Evolutionary conservation across 345 rosid genomes (phyloP), one percentile per base, ranked within the genome.

Genomic region (Syzygium aromaticum): DNA sequence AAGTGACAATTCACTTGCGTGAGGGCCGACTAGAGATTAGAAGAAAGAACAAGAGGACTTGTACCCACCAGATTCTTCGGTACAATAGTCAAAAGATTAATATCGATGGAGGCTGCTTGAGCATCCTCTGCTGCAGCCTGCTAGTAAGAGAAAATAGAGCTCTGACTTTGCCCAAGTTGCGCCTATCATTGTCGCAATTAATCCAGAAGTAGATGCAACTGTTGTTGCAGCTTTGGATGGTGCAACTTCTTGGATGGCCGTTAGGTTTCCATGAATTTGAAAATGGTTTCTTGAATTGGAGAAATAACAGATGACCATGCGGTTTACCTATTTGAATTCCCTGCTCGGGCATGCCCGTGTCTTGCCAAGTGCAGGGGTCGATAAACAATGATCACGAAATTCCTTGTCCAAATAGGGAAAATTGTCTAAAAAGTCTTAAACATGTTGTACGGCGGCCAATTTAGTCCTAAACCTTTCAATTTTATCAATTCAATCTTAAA

Each of bases 11-110:
- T 17, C 6, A 30, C 23, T 17, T 67, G 46, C 38, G 6, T 5
- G 38, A 33, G 7, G 5, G 25, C 19, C 25, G 38, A 33, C 46
- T 6, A 85, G 67, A 54, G 46, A 43, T 27, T 52, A 27, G 13
- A 43, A 33, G 54, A 16, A n/a, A 23, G 11, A 19, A 19, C 43
- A 30, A 33, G 80, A n/a, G 33, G 8, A 33, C 8, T 73, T 53
- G 13, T 67, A 84, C 94, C 22, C 88, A 95, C 99, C 96, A 93
- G 87, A 89, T 86, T 96, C 98, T 87, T 97, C 98, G 3, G 43
- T 88, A 83, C 84, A 43, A 13, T 61, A 61, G 38, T 61, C 0
- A 61, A n/a, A 61, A 61, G 15, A 61, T 0, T 27, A 2, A n/a
- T 16, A n/a, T n/a, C 73, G 73, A 61, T 52, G 4, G 54, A 15